phyloP scores from a whole-genome alignment of 1,284 basidiomycete genomes.

The Rhodotorula sp. region DNA sequence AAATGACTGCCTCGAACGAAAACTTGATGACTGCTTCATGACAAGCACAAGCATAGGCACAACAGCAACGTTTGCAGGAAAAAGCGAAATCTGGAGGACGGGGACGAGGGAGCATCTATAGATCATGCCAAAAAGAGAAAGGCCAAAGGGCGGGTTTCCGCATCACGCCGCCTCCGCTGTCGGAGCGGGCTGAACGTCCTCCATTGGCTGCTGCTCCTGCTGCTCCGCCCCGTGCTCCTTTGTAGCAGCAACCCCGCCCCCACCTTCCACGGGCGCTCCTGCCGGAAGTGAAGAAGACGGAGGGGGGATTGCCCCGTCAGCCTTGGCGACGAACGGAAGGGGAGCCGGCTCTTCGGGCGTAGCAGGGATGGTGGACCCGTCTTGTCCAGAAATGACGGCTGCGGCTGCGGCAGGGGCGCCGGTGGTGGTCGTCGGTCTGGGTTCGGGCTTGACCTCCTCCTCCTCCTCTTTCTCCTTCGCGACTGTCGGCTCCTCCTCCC shows the following conservation, averaged over 20 bases:
- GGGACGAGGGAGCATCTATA: too few relatives aligned
- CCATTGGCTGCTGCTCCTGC: background rate
- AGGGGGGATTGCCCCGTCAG: background rate
- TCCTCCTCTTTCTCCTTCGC: background rate
- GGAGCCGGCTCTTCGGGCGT: background rate
- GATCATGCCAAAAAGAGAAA: too few relatives aligned
- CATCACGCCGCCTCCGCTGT: background rate
- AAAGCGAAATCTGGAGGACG: too few relatives aligned
- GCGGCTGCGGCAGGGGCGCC: background rate
- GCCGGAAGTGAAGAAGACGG: too few relatives aligned
- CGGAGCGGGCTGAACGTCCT: background rate
- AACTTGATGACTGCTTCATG: too few relatives aligned
- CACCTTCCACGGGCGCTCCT: background rate
- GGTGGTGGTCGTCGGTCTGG: background rate
- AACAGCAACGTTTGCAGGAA: too few relatives aligned
- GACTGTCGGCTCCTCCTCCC: background rate
- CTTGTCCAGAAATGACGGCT: too few relatives aligned
- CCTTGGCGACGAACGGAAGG: background rate
- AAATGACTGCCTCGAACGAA: too few relatives aligned
- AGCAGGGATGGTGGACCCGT: background rate
- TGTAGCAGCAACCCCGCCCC: background rate
- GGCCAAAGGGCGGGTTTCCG: too few relatives aligned
- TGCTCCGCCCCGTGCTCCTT: background rate
- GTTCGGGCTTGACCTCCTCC: background rate
- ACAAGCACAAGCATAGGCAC: too few relatives aligned